phyloP scores from a whole-genome alignment of 441 rosid species.

The Euphorbia corollata region DNA sequence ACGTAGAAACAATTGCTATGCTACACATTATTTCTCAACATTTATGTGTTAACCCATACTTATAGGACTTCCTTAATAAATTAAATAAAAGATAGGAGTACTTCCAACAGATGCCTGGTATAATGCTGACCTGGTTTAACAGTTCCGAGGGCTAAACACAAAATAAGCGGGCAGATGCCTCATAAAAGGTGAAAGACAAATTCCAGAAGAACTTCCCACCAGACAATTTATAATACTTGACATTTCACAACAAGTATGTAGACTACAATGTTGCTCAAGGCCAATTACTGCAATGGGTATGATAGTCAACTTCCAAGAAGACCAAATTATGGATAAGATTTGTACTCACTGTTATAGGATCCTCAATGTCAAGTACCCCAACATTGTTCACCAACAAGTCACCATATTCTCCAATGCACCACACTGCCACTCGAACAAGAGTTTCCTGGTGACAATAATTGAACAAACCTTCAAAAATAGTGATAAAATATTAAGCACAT shows the following conservation, averaged over 20 bases:
- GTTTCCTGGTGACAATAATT: conserved; percentile 50
- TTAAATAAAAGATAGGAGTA: not conserved
- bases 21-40: too few species aligned
- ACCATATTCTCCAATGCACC: conserved; percentile 99
- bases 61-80: conserved; percentile 3
- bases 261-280: not conserved
- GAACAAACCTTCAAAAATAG: conserved; percentile 12
- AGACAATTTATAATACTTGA: not conserved
- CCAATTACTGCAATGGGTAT: not conserved
- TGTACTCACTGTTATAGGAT: conserved; percentile 75
- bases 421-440: conserved; percentile 89
- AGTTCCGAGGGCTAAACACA: conserved; percentile 3
- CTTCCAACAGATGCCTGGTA: not conserved
- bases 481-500: conserved; percentile 8
- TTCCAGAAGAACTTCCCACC: conserved; percentile 2
- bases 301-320: conserved; percentile 20
- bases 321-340: conserved; percentile 13
- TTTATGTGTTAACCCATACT: not conserved
- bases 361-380: conserved; percentile 81
- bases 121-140: not conserved
- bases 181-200: not conserved
- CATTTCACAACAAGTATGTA: not conserved
- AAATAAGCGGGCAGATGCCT: not conserved
- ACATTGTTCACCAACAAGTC: conserved; percentile 79
- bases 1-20: too few species aligned